Evolutionary conservation across 495 filamentous ascomycete genomes (phyloP), one percentile per base, ranked within the genome.

Genomic region (Massariosphaeria phaeospora): DNA sequence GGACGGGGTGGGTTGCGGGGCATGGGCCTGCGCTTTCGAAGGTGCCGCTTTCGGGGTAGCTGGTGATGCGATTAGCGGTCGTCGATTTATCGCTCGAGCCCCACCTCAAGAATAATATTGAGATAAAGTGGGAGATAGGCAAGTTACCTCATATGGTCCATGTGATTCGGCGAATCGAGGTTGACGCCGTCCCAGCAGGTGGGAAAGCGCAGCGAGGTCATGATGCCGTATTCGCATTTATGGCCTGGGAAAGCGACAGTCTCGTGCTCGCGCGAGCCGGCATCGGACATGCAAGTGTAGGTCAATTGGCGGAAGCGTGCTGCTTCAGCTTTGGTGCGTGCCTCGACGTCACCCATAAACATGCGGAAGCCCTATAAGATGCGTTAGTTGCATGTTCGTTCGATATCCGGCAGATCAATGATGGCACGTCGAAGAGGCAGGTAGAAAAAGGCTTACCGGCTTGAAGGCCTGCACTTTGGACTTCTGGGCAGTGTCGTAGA

Each of bases 151-250:
- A 47, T 47, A 34, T 47, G 43, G 1, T 26, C 60, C 48, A 71
- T 75, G 62, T 80, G 78, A 62, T 80, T 72, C 15, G 71, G 66
- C 34, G 67, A 74, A 56, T 79, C 77, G 8, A 76, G 62, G 61
- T 78, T 79, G 57, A 71, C 68, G 38, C 79, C 79, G 62, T 82
- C 78, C 78, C 77, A 81, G 26, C 59, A 62, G 1, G 59, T 62
- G 7, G 59, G 59, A 21, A 62, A 62, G 10, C 59, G 52, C 10
- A 57, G 31, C 17, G 52, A 39, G 1, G 48, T 57, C 59, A 62
- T 62, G n/a, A 62, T 57, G 23, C 59, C 59, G 20, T 40, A 46
- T 30, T 35, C 15, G 36, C 59, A 62, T 15, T 39, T 26, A n/a
- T 30, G 46, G 13, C 23, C 18, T 2, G 59, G 59, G 27, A 62